phyloP scores from a whole-genome alignment of 306 rosid species.

The Cucurbita moschata region DNA sequence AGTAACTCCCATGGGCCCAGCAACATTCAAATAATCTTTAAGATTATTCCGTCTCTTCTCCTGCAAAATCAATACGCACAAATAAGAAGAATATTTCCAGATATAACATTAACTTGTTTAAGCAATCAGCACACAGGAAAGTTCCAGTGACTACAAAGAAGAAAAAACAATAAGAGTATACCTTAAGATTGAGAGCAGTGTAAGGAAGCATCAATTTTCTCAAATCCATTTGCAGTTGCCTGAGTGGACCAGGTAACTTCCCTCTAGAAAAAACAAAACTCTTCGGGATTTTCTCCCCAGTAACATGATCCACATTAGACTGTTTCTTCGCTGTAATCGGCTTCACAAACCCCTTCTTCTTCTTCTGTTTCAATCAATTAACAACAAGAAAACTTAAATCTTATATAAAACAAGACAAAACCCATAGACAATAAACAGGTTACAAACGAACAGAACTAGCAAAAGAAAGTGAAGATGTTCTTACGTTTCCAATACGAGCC shows the following conservation, averaged over 20 bases:
- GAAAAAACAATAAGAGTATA: not conserved
- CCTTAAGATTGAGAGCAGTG: conserved; percentile 81
- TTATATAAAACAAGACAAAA: not conserved
- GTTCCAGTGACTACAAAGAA: not conserved
- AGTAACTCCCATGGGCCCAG: conserved; percentile 95
- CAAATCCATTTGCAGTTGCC: conserved; percentile 77
- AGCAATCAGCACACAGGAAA: not conserved
- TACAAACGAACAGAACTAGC: not conserved
- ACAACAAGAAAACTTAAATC: not conserved
- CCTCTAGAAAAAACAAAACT: conserved; percentile 81
- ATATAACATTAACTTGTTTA: not conserved
- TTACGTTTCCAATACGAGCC: conserved; percentile 38
- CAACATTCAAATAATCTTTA: conserved; percentile 75
- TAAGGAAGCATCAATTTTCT: conserved; percentile 78
- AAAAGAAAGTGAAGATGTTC: not conserved
- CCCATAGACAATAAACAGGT: not conserved
- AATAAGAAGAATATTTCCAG: not conserved
- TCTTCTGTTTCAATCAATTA: conserved; percentile 19
- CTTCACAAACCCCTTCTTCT: conserved; percentile 32
- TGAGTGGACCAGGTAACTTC: conserved; percentile 69
- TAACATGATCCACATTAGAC: conserved; percentile 60
- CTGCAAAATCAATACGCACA: conserved; percentile 23
- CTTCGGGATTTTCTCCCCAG: conserved; percentile 84
- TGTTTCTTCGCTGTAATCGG: conserved; percentile 41
- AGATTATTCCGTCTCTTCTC: conserved; percentile 82